A percentile compares a stretch with the other conserved stretches of the same genome.
phyloP scores from a whole-genome alignment of 2,329 filamentous ascomycete species.

The Pestalotiopsis sp. region DNA sequence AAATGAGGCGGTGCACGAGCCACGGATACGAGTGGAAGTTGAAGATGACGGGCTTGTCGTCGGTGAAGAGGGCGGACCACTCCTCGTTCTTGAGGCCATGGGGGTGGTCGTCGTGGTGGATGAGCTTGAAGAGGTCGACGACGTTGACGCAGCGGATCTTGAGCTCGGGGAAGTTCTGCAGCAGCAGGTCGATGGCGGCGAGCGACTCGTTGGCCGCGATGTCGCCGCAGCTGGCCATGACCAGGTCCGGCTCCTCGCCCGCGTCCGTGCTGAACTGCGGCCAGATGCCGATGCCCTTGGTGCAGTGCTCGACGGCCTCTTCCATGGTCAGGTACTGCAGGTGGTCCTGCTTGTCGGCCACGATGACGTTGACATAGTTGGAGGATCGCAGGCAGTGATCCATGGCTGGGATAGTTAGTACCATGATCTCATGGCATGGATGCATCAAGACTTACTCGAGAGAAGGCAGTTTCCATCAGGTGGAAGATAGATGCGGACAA shows the following conservation, averaged over 20 bases:
- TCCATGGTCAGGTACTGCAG: conserved; percentile 77
- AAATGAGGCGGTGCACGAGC: conserved; percentile 77
- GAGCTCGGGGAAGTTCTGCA: conserved; percentile 71
- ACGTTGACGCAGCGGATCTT: conserved; percentile 81
- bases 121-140: conserved; percentile 80
- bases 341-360: conserved; percentile 80
- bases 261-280: conserved; percentile 74
- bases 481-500: conserved; percentile 80
- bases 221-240: conserved; percentile 79
- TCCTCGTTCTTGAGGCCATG: conserved; percentile 71
- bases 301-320: conserved; percentile 73
- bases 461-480: conserved; percentile 80
- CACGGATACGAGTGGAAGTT: conserved; percentile 86
- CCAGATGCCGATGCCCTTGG: conserved; percentile 80
- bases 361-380: conserved; percentile 83
- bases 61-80: conserved; percentile 72
- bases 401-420: conserved; percentile 49
- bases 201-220: conserved; percentile 75
- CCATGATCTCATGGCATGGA: too few relatives aligned
- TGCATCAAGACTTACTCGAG: conserved; percentile 37
- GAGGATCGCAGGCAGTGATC: conserved; percentile 73
- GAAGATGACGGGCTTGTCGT: conserved; percentile 74
- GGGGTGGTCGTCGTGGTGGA: conserved; percentile 69
- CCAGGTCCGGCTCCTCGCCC: conserved; percentile 69
- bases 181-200: conserved; percentile 73